phyloP scores from a whole-genome alignment of 768 basidiomycete species.

The Basidioascus undulatus region DNA sequence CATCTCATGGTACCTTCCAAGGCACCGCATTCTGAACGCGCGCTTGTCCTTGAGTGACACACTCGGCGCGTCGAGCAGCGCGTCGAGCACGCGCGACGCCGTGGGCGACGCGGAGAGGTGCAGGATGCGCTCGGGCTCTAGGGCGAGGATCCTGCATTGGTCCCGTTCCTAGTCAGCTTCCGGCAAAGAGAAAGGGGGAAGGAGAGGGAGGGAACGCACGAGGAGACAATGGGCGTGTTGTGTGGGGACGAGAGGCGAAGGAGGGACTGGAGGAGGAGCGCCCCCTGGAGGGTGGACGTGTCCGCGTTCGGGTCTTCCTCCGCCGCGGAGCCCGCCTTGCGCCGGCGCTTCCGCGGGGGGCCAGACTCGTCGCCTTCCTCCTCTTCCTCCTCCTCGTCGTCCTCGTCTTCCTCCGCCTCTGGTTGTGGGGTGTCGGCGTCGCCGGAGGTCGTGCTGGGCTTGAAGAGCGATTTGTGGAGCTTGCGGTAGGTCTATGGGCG shows the following conservation, averaged over 20 bases:
- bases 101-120: conserved; percentile 37
- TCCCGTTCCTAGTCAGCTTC: too few species aligned
- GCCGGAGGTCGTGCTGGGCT: too few species aligned
- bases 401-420: conserved; percentile 24
- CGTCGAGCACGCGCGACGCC: conserved; percentile 52
- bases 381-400: too few species aligned
- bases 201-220: conserved; percentile 32
- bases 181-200: too few species aligned
- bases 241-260: conserved; percentile 39
- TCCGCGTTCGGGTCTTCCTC: too few species aligned
- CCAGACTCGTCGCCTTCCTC: too few species aligned
- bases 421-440: too few species aligned
- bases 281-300: conserved; percentile 55
- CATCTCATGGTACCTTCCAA: conserved; percentile 48
- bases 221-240: conserved; percentile 42
- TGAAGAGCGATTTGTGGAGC: too few species aligned
- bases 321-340: too few species aligned
- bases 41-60: conserved; percentile 41
- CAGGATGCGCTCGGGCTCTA: conserved; percentile 36
- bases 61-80: conserved; percentile 34
- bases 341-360: too few species aligned
- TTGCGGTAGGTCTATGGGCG: too few species aligned
- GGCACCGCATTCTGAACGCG: conserved; percentile 40
- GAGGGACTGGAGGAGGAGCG: conserved; percentile 53
- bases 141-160: conserved; percentile 36